Evolutionary conservation across 805 yeast species (phyloP).

Genomic region (Candida boleticola): DNA sequence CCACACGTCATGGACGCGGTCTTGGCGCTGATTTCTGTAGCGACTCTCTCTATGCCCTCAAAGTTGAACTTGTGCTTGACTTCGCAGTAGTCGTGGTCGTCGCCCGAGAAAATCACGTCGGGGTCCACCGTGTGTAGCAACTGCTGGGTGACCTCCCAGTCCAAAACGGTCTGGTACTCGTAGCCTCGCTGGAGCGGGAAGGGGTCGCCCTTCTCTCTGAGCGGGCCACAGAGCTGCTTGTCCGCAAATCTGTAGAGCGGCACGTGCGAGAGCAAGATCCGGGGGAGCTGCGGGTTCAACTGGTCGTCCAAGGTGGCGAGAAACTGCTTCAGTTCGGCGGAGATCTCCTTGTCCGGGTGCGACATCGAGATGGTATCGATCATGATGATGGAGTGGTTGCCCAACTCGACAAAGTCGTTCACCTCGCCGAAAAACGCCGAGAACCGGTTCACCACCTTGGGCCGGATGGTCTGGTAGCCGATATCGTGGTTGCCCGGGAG

Average conservation of each 20-base stretch:
- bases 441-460: constrained; percentile 60
- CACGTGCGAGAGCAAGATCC: constrained; percentile 79
- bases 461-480: constrained; percentile 79
- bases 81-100: constrained; percentile 95
- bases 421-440: constrained; percentile 71
- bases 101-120: constrained; percentile 76
- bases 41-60: constrained; percentile 30
- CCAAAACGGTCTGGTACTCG: constrained; percentile 90
- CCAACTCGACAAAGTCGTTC: constrained; percentile 50
- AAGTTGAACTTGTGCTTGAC: constrained; percentile 48
- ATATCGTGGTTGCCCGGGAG: constrained; percentile 95
- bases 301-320: constrained; percentile 33
- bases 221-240: constrained; percentile 67
- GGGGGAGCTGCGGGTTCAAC: constrained; percentile 43
- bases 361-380: constrained; percentile 84
- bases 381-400: constrained; percentile 69
- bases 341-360: constrained; percentile 45
- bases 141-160: constrained; percentile 53
- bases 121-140: constrained; percentile 65
- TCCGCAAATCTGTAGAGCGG: constrained; percentile 75
- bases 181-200: constrained; percentile 74
- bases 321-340: constrained; percentile 53
- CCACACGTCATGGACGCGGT: constrained; percentile 94
- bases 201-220: constrained; percentile 60
- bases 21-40: constrained; percentile 80